Evolutionary conservation across 345 rosid genomes (phyloP).

Genomic region (Brassica cretica): DNA sequence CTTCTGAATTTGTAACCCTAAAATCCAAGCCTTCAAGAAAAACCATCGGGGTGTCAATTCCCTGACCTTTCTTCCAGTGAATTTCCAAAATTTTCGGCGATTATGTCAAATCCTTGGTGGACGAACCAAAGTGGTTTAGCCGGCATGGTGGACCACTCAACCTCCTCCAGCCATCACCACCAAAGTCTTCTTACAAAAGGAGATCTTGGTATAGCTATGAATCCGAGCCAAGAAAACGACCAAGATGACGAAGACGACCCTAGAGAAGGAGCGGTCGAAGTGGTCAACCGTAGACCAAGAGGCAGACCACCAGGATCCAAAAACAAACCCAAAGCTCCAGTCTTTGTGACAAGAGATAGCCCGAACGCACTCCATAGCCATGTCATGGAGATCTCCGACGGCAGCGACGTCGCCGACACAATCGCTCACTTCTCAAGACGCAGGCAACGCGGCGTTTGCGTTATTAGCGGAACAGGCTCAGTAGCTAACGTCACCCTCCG

Average conservation of each 20-base stretch:
- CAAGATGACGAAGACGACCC: slow-evolving; percentile 65
- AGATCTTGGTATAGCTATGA: slow-evolving; percentile 48
- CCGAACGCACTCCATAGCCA: slow-evolving; percentile 88
- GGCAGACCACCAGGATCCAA: slow-evolving; percentile 88
- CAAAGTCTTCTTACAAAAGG: slow-evolving; percentile 48
- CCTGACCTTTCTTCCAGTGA: slow-evolving; percentile 1
- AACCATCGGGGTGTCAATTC: neutral
- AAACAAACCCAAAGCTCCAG: slow-evolving; percentile 78
- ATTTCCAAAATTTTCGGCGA: slow-evolving; percentile 2
- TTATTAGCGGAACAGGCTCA: slow-evolving; percentile 73
- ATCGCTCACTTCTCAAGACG: slow-evolving; percentile 71
- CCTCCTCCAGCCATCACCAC: slow-evolving; percentile 46
- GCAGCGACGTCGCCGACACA: slow-evolving; percentile 74
- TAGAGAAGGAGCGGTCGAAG: slow-evolving; percentile 67
- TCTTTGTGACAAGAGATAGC: slow-evolving; percentile 77
- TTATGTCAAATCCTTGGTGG: slow-evolving; percentile 86
- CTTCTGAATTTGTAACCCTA: slow-evolving; percentile 37
- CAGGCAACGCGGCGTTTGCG: slow-evolving; percentile 83
- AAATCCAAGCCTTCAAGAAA: slow-evolving; percentile 6
- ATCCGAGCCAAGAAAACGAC: slow-evolving; percentile 46
- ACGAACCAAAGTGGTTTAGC: slow-evolving; percentile 56
- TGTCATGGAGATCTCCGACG: slow-evolving; percentile 69
- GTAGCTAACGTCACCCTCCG: slow-evolving; percentile 84
- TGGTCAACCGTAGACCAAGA: slow-evolving; percentile 67
- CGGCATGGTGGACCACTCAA: slow-evolving; percentile 48